Base-by-base conservation (phyloP, 1,284 basidiomycete species). In the Moesziomyces sp. region DNA sequence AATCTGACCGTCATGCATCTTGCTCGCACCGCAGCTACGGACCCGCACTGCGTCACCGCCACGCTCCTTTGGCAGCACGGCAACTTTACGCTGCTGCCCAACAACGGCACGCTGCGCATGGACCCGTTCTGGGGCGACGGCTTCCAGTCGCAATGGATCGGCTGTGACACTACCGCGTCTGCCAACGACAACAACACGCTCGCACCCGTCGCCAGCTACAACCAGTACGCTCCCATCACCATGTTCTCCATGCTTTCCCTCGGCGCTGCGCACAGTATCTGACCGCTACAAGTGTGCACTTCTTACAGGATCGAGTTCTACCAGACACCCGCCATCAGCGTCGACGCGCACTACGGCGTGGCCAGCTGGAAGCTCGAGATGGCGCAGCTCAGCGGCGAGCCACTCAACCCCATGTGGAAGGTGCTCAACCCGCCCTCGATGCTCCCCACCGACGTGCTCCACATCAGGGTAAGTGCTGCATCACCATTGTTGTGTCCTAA, bases 371-470 rank as follows among this genome's bases (percentile, higher is more conserved):
- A 55, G 48, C 47, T 66, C 43, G 28, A 59, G n/a, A 59, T 66
- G 44, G 57, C 57, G 3, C 57, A 66, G 30, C 35, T 66, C 44
- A 66, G 57, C 46, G 63, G 63, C 3, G 63, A 66, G 40, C 40
- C 28, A n/a, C 46, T 66, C 23, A 66, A 59, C 34, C 56, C 52
- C 5, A 54, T 69, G 58, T 79, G 71, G 65, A 73, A 78, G 61
- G 47, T 62, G 34, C 67, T 76, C 60, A 70, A 78, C 50, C 76
- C 76, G 28, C 76, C 77, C 13, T 45, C 59, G 26, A 79, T 79
- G 77, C 49, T 79, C 30, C 77, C 77, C 9, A 79, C 73, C 19
- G 66, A 76, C 30, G 63, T 72, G 35, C 54, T 79, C 19, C 66
- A 76, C 44, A 54, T 74, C 52, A 69, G 50, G 59, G 60, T 57